Evolutionary conservation across 305 asterid genomes (phyloP).

Genomic region (Fraxinus velutina): DNA sequence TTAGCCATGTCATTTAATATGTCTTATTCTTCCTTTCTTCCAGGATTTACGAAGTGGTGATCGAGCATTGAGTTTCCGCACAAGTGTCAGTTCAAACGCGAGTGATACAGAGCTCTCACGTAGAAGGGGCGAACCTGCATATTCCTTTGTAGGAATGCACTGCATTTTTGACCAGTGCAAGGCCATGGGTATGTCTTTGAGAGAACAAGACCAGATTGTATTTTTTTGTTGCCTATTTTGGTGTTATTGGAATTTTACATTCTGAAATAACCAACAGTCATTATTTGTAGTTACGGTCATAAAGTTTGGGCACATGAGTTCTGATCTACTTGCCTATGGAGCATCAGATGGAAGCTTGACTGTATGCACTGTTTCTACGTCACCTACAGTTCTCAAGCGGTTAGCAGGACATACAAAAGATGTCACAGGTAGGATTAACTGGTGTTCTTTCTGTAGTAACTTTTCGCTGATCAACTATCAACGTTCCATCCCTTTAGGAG

Average conservation of each 20-base stretch:
- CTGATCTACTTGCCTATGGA: conserved; percentile 95
- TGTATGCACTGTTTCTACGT: conserved; percentile 65
- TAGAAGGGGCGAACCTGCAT: conserved; percentile 78
- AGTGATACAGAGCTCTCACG: conserved; percentile 65
- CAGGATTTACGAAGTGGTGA: conserved; percentile 60
- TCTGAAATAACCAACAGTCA: conserved; percentile 19
- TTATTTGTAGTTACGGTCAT: conserved; percentile 69
- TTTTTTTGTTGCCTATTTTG: conserved; percentile 3
- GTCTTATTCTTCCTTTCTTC: conserved; percentile 19
- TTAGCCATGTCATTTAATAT: conserved; percentile 17
- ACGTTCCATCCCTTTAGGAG: background rate
- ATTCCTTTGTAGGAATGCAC: conserved; percentile 98
- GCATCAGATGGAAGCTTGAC: conserved; percentile 93
- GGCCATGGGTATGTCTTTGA: conserved; percentile 75
- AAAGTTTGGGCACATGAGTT: conserved; percentile 93
- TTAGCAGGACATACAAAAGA: conserved; percentile 91
- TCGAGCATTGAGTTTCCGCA: conserved; percentile 60
- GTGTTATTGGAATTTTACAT: conserved; percentile 2
- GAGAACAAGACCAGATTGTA: conserved; percentile 19
- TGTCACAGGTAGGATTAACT: conserved; percentile 89
- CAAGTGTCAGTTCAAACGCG: conserved; percentile 64
- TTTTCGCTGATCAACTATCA: conserved; percentile 6
- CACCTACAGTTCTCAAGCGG: conserved; percentile 67
- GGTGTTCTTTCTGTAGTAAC: conserved; percentile 45
- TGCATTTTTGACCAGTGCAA: conserved; percentile 94